Base-by-base conservation (phyloP, 2,329 filamentous ascomycete species). In the Colletotrichum chrysophilum region DNA sequence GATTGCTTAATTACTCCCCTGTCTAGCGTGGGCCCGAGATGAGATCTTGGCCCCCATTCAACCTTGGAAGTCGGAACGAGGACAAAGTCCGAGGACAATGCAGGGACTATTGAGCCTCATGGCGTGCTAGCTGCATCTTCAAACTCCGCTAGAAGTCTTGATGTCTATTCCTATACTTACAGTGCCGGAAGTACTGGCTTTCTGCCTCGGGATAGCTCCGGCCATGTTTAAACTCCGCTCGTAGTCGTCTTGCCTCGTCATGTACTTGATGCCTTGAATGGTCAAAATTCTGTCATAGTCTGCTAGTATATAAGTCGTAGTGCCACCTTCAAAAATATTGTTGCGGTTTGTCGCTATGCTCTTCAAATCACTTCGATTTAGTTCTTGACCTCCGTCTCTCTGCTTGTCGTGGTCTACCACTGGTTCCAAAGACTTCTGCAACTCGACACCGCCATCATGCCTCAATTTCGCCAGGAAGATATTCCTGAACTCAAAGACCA, bases 401-500 rank as follows among this genome's bases (percentile, higher is more conserved):
- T 43, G 38, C 9, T 0, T 52, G 0, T 4, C 7, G 9, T 52
- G 43, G 5, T 21, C n/a, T 52, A 21, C 10, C 9, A 6, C 43
- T 0, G 43, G 3, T 13, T 21, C 1, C 43, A 52, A 7, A 4
- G 1, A n/a, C 10, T 52, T 52, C 6, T 21, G 43, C 43, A 52
- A 13, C n/a, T 21, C 6, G 6, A 21, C 43, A 13, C 43, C 43
- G 43, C n/a, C 43, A 52, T 52, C 21, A 65, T 65, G 62, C 14
- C 62, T 24, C n/a, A n/a, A 18, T 30, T 65, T 43, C 7, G 21
- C 21, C 21, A 16, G 2, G 24, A 48, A 68, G 86, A 89, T 76
- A 86, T 90, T 26, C 80, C 82, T 4, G 83, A 86, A 64, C 84
- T 90, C 18, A 78, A 83, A 1, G 87, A 85, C 66, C 90, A 89